These are phyloP conservation scores for Fraxinus excelsior DNA, from an alignment of 257 asterid species.

Conservation along the genomic window DNA sequence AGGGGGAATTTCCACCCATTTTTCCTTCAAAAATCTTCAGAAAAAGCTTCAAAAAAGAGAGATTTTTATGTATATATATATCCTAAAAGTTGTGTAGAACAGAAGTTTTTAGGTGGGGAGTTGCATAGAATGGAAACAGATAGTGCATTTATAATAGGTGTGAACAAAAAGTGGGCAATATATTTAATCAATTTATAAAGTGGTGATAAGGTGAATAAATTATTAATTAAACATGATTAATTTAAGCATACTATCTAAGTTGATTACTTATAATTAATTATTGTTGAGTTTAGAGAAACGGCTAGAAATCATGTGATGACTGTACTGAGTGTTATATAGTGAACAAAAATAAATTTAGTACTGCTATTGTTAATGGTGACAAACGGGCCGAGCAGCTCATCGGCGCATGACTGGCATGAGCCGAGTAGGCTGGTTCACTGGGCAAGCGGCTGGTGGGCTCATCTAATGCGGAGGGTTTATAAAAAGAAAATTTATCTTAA, in stretches of 20 bases:
- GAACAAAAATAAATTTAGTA: background rate
- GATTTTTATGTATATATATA: background rate
- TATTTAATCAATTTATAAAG: background rate
- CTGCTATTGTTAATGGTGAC: no score
- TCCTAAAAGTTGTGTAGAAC: background rate
- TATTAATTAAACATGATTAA: background rate
- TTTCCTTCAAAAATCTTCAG: background rate
- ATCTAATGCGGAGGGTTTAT: no score
- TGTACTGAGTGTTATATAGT: background rate
- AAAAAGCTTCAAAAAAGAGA: background rate
- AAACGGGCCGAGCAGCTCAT: no score
- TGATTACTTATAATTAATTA: background rate
- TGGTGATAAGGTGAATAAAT: background rate
- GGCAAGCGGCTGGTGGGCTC: no score
- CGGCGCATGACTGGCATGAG: no score
- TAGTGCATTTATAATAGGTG: background rate
- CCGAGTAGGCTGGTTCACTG: no score
- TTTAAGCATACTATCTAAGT: background rate
- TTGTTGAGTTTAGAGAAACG: background rate
- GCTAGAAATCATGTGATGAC: background rate
- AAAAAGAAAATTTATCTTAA: no score
- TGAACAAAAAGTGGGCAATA: background rate
- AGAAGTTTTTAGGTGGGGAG: background rate
- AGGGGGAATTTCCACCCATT: conserved; percentile 57
- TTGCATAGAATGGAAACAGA: background rate